Evolutionary conservation across 2,329 filamentous ascomycete species (phyloP), one percentile per base, ranked within the genome.

Genomic region (Rutstroemia sp.): DNA sequence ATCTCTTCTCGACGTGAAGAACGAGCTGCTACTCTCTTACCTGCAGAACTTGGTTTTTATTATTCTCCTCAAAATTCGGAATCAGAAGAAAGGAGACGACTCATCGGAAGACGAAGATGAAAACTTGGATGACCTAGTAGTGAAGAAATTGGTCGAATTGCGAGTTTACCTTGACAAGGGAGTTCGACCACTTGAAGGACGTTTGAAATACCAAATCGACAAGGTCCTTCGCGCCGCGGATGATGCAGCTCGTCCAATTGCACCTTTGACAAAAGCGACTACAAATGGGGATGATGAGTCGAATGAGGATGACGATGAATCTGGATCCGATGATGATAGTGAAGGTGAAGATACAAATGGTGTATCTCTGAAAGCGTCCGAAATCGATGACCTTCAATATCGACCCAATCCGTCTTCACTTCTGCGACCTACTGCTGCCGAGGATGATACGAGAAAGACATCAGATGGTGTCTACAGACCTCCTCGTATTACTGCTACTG

Each of bases 11-110:
- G 91, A 97, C 69, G 84, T 89, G 62, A 99, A 99, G 75, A 97
- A 95, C 73, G 94, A 99, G 70, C 80, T 99, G n/a, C 84, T 99
- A 17, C 84, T 99, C 40, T 92, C 92, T 4, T 99, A 99, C 72
- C 78, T 99, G 0, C 92, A 99, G 67, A 95, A 96, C 67, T 82
- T 97, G 4, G 89, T 94, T 46, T 95, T 95, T 64, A 76, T 96
- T 42, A 87, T 95, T 46, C 76, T 96, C 1, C 73, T 95, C 39
- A 92, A 95, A 67, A 72, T 97, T 19, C 83, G 89, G 57, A 83
- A 84, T 68, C 64, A 66, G 0, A 64, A 66, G 7, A 64, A 59
- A 16, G 65, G 70, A 2, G 65, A 60, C 17, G 67, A 74, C 17
- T 36, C 25, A 21, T 36, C 21, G 49, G 64, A 67, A 6, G 69